phyloP scores from a whole-genome alignment of 1,284 basidiomycete genomes.

The Dichomitus squalens region DNA sequence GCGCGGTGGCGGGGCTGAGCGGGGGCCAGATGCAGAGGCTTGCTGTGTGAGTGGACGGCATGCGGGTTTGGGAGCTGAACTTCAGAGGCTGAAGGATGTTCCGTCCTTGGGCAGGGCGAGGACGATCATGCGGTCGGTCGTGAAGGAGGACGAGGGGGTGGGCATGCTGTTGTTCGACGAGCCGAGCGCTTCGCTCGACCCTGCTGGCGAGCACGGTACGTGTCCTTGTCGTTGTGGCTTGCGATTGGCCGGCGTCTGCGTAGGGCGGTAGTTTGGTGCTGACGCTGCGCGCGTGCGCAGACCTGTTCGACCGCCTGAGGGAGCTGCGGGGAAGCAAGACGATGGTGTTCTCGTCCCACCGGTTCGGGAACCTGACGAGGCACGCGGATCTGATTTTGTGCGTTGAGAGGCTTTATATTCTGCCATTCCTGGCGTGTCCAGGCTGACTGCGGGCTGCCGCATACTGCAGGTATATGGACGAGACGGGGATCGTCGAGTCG shows the following conservation, averaged over 20 bases:
- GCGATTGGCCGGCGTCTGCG: too few species aligned
- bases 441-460: not conserved
- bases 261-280: not conserved
- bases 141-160: constrained; percentile 50
- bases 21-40: too few species aligned
- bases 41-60: constrained; percentile 71
- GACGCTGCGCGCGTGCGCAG: constrained; percentile 37
- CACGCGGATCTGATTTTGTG: constrained; percentile 68
- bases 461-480: constrained; percentile 60
- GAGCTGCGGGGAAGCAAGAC: constrained; percentile 58
- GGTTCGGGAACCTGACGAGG: constrained; percentile 68
- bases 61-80: too few species aligned
- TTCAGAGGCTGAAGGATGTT: not conserved
- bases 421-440: not conserved
- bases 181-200: constrained; percentile 75
- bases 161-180: constrained; percentile 78
- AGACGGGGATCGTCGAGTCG: constrained; percentile 51
- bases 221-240: not conserved
- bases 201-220: constrained; percentile 69
- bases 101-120: constrained; percentile 58
- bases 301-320: constrained; percentile 57
- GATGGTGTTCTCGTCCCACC: constrained; percentile 70
- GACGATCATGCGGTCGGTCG: constrained; percentile 75
- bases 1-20: constrained; percentile 47
- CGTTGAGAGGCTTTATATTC: constrained; percentile 12